A percentile compares a stretch with the other conserved stretches of the same genome.
These are phyloP conservation scores for Sporobolomyces pararoseus DNA, from an alignment of 768 basidiomycete genomes.

Conservation along the genomic window DNA sequence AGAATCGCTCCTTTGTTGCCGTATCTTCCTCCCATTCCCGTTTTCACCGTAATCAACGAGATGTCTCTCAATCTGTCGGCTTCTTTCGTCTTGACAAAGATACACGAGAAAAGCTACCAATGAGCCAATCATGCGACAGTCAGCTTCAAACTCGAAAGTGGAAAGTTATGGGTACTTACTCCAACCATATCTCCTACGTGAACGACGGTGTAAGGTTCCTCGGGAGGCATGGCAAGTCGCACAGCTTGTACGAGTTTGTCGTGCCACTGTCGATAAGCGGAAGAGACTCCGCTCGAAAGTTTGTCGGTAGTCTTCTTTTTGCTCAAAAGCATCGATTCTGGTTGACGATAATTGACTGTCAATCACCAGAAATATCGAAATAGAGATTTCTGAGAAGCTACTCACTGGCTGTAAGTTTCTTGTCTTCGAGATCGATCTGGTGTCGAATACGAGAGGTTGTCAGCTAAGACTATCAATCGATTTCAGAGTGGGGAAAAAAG, in stretches of 20 bases:
- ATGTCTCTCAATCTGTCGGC: slow-evolving; percentile 53
- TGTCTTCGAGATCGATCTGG: slow-evolving; percentile 80
- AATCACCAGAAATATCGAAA: background rate
- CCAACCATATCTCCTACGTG: slow-evolving; percentile 89
- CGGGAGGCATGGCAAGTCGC: slow-evolving; percentile 66
- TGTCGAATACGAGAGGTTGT: too few species aligned
- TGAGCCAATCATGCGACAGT: background rate
- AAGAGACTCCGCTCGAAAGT: slow-evolving; percentile 76
- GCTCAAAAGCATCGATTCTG: slow-evolving; percentile 75
- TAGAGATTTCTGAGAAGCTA: slow-evolving; percentile 27
- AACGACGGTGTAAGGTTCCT: slow-evolving; percentile 70
- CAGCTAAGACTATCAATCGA: background rate
- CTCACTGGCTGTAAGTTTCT: slow-evolving; percentile 75
- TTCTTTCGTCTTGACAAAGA: slow-evolving; percentile 62
- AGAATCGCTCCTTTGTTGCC: slow-evolving; percentile 73
- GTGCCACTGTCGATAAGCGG: slow-evolving; percentile 82
- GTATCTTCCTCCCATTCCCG: slow-evolving; percentile 86
- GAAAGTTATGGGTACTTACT: slow-evolving; percentile 13
- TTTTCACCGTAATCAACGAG: slow-evolving; percentile 76
- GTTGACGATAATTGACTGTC: background rate
- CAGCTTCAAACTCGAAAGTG: background rate
- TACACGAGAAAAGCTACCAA: slow-evolving; percentile 60
- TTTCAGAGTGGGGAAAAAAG: too few species aligned
- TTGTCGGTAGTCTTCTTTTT: slow-evolving; percentile 64
- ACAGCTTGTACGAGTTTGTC: slow-evolving; percentile 72